Evolutionary conservation across 495 filamentous ascomycete genomes (phyloP).

Genomic region (Astrocystis sublimbata): DNA sequence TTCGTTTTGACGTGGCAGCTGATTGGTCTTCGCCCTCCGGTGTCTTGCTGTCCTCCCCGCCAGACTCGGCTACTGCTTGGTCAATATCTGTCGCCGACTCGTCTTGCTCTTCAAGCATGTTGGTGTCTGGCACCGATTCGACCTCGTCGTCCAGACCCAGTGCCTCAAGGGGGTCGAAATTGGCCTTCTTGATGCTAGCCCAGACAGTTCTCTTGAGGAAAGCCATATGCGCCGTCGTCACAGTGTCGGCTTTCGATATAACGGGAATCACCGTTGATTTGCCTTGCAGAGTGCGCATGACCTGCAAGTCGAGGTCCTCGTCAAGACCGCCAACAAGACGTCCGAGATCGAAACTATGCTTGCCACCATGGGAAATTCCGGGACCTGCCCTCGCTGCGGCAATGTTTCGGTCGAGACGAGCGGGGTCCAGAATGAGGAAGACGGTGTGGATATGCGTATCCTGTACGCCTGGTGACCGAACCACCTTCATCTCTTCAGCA

Average conservation of each 20-base stretch:
- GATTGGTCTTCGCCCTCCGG: slow-evolving; percentile 26
- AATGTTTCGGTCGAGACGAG: slow-evolving; percentile 80
- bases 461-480: slow-evolving; percentile 86
- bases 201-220: slow-evolving; percentile 89
- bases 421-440: slow-evolving; percentile 88
- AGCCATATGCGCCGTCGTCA: slow-evolving; percentile 91
- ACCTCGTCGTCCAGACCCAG: slow-evolving; percentile 78
- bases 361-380: slow-evolving; percentile 53
- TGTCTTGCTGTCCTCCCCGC: background rate
- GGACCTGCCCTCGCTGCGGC: slow-evolving; percentile 60
- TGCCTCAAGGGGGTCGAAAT: slow-evolving; percentile 85
- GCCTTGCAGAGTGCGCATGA: slow-evolving; percentile 82
- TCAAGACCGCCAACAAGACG: slow-evolving; percentile 72
- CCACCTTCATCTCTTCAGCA: slow-evolving; percentile 94
- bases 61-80: slow-evolving; percentile 29
- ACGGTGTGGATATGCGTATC: slow-evolving; percentile 98
- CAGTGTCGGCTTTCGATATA: slow-evolving; percentile 95
- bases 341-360: slow-evolving; percentile 47
- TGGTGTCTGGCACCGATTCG: slow-evolving; percentile 52
- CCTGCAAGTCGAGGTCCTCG: slow-evolving; percentile 86
- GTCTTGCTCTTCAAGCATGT: slow-evolving; percentile 61
- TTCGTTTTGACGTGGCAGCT: slow-evolving; percentile 39
- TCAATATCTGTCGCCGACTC: slow-evolving; percentile 50
- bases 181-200: slow-evolving; percentile 79
- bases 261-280: slow-evolving; percentile 97